Evolutionary conservation across 257 asterid genomes (phyloP).

Genomic region (Vinca minor): DNA sequence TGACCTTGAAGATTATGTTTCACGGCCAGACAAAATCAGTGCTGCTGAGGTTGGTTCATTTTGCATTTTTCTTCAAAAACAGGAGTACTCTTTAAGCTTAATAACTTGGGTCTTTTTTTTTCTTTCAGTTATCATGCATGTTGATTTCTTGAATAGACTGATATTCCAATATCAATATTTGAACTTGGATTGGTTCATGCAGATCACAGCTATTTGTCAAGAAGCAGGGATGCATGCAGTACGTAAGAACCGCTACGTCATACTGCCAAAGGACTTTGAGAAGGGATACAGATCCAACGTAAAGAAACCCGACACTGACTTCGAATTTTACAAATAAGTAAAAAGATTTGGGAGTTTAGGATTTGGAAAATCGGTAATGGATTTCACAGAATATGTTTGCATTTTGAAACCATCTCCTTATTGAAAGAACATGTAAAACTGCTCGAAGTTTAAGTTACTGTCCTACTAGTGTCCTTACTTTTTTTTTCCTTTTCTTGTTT

Average conservation of each 20-base stretch:
- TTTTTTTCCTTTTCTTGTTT: not conserved
- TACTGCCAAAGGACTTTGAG: slow-evolving; percentile 79
- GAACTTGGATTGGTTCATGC: slow-evolving; percentile 10
- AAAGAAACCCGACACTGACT: slow-evolving; percentile 83
- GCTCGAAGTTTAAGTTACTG: not conserved
- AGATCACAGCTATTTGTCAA: slow-evolving; percentile 80
- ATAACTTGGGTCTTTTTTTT: too few relatives aligned
- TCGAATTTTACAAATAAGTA: slow-evolving; percentile 58
- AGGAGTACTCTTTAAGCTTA: too few relatives aligned
- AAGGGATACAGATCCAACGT: slow-evolving; percentile 83
- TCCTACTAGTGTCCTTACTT: not conserved
- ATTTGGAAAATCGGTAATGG: not conserved
- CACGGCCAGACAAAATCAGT: slow-evolving; percentile 86
- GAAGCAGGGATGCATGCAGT: slow-evolving; percentile 98
- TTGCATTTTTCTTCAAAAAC: not conserved
- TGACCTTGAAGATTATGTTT: slow-evolving; percentile 82
- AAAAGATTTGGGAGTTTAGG: not conserved
- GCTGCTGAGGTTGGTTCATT: slow-evolving; percentile 75
- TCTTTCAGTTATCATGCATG: not conserved
- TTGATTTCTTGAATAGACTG: not conserved
- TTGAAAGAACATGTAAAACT: not conserved
- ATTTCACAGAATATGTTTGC: not conserved
- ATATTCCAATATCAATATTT: not conserved
- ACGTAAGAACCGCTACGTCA: slow-evolving; percentile 74
- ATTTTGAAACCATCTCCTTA: too few relatives aligned